Percentiles rank a stretch among this genome's conserved stretches.
phyloP scores from a whole-genome alignment of 2,329 filamentous ascomycete genomes.

The Colletotrichum tropicicola region DNA sequence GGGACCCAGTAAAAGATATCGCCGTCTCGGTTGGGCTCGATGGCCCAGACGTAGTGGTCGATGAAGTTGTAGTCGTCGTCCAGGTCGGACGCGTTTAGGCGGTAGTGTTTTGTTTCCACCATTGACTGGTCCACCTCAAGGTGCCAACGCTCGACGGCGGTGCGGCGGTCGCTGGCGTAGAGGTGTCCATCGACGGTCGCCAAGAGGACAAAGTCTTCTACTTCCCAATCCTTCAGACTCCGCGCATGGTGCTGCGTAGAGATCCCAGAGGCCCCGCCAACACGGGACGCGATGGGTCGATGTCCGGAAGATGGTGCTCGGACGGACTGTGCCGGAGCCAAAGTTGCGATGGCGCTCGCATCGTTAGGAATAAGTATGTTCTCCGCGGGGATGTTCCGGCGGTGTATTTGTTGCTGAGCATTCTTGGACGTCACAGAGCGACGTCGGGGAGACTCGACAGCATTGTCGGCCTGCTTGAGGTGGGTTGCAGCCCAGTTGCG shows the following conservation, averaged over 20 bases:
- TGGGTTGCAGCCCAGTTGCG: slow-evolving; percentile 42
- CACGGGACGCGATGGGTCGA: slow-evolving; percentile 61
- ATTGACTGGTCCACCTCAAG: slow-evolving; percentile 86
- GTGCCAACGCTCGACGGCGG: slow-evolving; percentile 86
- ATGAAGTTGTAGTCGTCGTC: slow-evolving; percentile 70
- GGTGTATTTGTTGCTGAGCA: slow-evolving; percentile 39
- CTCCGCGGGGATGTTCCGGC: slow-evolving; percentile 32
- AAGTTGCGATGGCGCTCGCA: slow-evolving; percentile 97
- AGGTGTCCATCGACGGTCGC: slow-evolving; percentile 99
- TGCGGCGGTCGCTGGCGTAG: slow-evolving; percentile 89
- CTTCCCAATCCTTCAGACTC: slow-evolving; percentile 99
- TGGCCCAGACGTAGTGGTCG: slow-evolving; percentile 93
- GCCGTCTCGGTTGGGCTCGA: slow-evolving; percentile 90
- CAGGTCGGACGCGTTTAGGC: slow-evolving; percentile 70
- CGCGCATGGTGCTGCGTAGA: slow-evolving; percentile 92
- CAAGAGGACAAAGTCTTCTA: slow-evolving; percentile 99
- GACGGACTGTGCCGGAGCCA: slow-evolving; percentile 96
- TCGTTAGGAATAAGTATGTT: slow-evolving; percentile 61
- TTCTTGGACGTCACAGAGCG: slow-evolving; percentile 30
- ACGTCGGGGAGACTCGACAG: slow-evolving; percentile 27
- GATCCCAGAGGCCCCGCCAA: slow-evolving; percentile 66
- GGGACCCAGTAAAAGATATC: slow-evolving; percentile 88
- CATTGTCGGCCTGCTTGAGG: slow-evolving; percentile 40
- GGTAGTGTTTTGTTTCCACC: slow-evolving; percentile 88
- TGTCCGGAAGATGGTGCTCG: slow-evolving; percentile 83